These are phyloP conservation scores for Coemansia linderi DNA, from an alignment of 371 early-diverging fungal species.

Conservation along the genomic window DNA sequence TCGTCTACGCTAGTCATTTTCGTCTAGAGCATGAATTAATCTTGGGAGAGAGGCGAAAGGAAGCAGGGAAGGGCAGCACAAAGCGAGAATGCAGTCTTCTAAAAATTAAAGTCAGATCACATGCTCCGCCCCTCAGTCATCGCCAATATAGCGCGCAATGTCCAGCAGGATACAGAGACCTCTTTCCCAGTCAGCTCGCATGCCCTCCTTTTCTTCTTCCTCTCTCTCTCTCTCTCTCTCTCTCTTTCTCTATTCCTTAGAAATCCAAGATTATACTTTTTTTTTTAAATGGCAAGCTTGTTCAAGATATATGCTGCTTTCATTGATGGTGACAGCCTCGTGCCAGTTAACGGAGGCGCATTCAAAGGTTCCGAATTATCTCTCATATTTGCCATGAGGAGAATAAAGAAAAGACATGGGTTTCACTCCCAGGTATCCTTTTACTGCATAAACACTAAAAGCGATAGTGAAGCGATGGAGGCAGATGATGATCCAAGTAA, in stretches of 20 bases:
- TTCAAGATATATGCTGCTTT: neutral
- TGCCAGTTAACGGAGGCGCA: neutral
- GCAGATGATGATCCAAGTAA: neutral
- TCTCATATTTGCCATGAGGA: neutral
- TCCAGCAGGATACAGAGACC: neutral
- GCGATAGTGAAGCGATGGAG: neutral
- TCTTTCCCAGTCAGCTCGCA: neutral
- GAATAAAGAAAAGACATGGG: neutral
- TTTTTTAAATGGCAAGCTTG: neutral
- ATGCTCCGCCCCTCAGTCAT: too few relatives aligned
- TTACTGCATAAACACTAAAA: neutral
- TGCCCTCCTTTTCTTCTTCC: neutral
- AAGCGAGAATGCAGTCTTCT: too few relatives aligned
- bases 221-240: neutral
- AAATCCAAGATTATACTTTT: too few relatives aligned
- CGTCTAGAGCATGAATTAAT: neutral
- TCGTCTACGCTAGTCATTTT: conserved; percentile 12
- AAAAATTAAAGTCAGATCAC: too few relatives aligned
- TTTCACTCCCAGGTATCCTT: neutral
- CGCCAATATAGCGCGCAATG: too few relatives aligned
- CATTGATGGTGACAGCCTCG: neutral
- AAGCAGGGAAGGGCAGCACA: too few relatives aligned
- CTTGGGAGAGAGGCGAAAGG: neutral
- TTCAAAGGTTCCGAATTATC: neutral
- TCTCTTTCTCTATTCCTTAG: neutral